These are phyloP conservation scores for Claviceps sp. DNA, from an alignment of 2,329 filamentous ascomycete genomes.

Conservation along the genomic window DNA sequence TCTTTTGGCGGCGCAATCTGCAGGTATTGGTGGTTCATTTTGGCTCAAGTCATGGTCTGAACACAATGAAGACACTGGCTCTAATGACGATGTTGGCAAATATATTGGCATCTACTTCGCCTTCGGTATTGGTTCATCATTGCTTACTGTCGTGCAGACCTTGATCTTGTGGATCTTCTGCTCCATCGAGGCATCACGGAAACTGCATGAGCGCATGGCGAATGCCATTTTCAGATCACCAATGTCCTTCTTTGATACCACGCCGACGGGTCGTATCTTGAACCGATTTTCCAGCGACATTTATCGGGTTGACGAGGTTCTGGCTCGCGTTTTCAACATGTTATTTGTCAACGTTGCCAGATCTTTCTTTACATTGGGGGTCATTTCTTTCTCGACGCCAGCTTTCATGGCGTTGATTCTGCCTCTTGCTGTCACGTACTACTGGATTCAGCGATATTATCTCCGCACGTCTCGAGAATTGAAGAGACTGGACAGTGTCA, in stretches of 20 bases:
- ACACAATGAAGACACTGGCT: conserved; percentile 50
- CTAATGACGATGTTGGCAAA: conserved; percentile 68
- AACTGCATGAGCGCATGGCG: conserved; percentile 94
- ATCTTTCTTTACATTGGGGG: conserved; percentile 69
- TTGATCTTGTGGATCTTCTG: conserved; percentile 98
- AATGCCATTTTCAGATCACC: conserved; percentile 93
- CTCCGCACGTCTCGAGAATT: conserved; percentile 89
- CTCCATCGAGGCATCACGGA: conserved; percentile 94
- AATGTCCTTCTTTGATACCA: conserved; percentile 98
- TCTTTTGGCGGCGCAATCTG: conserved; percentile 67
- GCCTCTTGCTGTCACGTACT: conserved; percentile 68
- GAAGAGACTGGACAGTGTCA: conserved; percentile 90
- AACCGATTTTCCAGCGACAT: conserved; percentile 88
- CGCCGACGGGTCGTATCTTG: conserved; percentile 86
- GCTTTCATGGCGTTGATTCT: conserved; percentile 69
- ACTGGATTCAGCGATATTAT: conserved; percentile 95
- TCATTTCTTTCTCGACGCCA: conserved; percentile 74
- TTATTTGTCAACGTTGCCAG: conserved; percentile 64
- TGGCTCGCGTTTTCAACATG: conserved; percentile 98
- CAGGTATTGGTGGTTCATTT: conserved; percentile 69
- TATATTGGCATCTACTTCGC: conserved; percentile 94
- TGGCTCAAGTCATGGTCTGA: conserved; percentile 96
- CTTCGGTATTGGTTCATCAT: conserved; percentile 76
- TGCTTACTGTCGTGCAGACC: conserved; percentile 80
- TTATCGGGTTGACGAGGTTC: conserved; percentile 77